phyloP scores from a whole-genome alignment of 2,329 filamentous ascomycete genomes.

The Neoascochyta sp. region DNA sequence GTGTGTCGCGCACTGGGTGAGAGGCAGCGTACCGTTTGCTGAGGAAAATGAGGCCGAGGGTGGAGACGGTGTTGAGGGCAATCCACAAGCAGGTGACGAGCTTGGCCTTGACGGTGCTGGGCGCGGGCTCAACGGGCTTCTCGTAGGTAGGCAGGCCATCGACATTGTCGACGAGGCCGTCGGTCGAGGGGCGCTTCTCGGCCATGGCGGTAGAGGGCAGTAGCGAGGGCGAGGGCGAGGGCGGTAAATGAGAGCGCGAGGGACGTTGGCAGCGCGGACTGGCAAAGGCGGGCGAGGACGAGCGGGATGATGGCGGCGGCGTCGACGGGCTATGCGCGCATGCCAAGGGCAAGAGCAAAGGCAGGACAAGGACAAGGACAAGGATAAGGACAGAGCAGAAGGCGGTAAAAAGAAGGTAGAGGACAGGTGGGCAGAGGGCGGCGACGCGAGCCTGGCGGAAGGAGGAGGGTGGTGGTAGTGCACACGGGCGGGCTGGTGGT shows the following conservation, averaged over 20 bases:
- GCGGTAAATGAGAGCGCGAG: slow-evolving; percentile 11
- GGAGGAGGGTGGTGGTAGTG: slow-evolving; percentile 8
- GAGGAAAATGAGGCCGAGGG: slow-evolving; percentile 44
- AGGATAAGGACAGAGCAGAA: neutral
- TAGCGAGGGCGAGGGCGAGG: no score
- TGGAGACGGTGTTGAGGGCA: slow-evolving; percentile 43
- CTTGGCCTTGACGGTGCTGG: slow-evolving; percentile 35
- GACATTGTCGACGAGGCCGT: slow-evolving; percentile 39
- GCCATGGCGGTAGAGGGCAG: slow-evolving; percentile 19
- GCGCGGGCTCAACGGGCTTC: slow-evolving; percentile 23
- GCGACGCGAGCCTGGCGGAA: slow-evolving; percentile 12
- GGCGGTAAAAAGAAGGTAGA: slow-evolving; percentile 9
- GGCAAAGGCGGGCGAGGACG: slow-evolving; percentile 6
- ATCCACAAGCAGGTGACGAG: slow-evolving; percentile 42
- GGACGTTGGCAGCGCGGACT: no score
- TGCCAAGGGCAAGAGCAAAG: slow-evolving; percentile 9
- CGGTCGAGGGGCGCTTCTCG: slow-evolving; percentile 39
- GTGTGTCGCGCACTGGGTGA: neutral
- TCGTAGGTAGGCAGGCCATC: slow-evolving; percentile 37
- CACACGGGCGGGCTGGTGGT: no score
- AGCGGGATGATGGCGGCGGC: slow-evolving; percentile 16
- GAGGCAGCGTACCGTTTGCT: slow-evolving; percentile 42
- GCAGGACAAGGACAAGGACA: no score
- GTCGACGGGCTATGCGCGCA: slow-evolving; percentile 23
- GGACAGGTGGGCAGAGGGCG: slow-evolving; percentile 13